Base-by-base conservation (phyloP, 1,284 basidiomycete species). In the Apiotrichum mycotoxinovorans region DNA sequence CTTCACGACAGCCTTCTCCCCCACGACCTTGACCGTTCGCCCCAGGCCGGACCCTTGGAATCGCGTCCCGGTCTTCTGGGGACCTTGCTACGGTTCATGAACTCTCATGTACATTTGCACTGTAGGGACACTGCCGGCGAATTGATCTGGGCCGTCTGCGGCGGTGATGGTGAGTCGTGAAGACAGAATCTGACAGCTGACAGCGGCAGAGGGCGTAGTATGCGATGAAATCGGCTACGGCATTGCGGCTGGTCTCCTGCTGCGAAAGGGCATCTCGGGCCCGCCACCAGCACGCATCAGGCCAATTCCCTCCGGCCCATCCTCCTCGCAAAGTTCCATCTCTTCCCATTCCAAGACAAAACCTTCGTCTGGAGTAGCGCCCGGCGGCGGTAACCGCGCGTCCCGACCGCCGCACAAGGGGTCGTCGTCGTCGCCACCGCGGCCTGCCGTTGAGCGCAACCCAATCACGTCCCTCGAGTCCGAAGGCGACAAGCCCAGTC, bases 161-260 rank as follows among this genome's bases (percentile, higher is more conserved):
- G 88, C 61, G 85, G 83, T 2, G 85, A 94, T 74, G 84, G 90
- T 91, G 70, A 72, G 85, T 75, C 20, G 18, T 20, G 15, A 15
- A 3, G 22, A 26, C 22, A 23, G 20, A 27, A 30, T 30, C 7
- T 7, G 2, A 27, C 40, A 33, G 30, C 52, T 58, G 45, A 55
- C 57, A 10, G 3, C 5, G 51, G 11, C 67, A 91, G 89, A 87
- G 22, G 80, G 82, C 17, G 82, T 79, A 0, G 79, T 95, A 10
- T 84, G 85, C 9, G 81, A 84, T 7, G 84, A 88, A 52, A 83
- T 94, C 47, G 92, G 92, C 4, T 95, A 96, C 64, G 93, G 93
- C 23, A 92, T 92, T 68, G 90, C 92, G 33, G 90, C 91, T 0
- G 93, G 93, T 1, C 88, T 90, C 79, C 81, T 97, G 27, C 93